Evolutionary conservation across 2,329 filamentous ascomycete species (phyloP), one percentile per base, ranked within the genome.

Genomic region (Plectosphaerella cucumerina): DNA sequence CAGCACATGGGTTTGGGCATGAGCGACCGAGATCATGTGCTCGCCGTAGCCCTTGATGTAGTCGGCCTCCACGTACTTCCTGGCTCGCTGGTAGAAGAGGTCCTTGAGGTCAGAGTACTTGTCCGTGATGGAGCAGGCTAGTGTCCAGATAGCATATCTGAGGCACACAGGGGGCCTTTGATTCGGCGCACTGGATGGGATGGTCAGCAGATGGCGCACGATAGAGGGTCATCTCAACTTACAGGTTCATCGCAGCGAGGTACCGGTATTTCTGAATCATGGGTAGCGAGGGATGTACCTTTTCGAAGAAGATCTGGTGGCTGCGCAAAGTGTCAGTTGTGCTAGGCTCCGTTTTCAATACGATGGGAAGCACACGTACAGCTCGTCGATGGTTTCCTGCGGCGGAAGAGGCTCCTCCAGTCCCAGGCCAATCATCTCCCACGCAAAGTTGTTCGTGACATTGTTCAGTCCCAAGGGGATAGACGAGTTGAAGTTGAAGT

Each of bases 91-190:
- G 66, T 99, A 99, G 66, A 97, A 97, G 55, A 96, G 83, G 49
- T 92, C 87, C 62, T 91, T 90, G 14, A 96, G 70, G 49, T 83
- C 81, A 33, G 80, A 75, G 65, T 89, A 97, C 64, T 91, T 94
- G 52, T 96, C 90, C 3, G 83, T 85, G 42, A 92, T 81, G 5
- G 89, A 87, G 55, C 90, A 92, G n/a, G 93, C 91, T 61, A 91
- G 73, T n/a, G 87, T 89, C 93, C 93, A 97, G 77, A 97, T 95
- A 50, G 89, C 90, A 70, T 99, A 99, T 59, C 94, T 85, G 47
- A 99, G 72, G 57, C 88, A 90, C 26, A 96, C 84, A 0, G 93
- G 90, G 2, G 94, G 93, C 22, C 93, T 84, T 73, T 91, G 86
- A 55, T 85, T 85, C 17, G 90, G 90, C n/a, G 90, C 83, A 49